Percentiles rank a stretch among this genome's conserved stretches.
These are phyloP conservation scores for Leucocoprinus sp. DNA, from an alignment of 768 basidiomycete genomes.

Conservation along the genomic window DNA sequence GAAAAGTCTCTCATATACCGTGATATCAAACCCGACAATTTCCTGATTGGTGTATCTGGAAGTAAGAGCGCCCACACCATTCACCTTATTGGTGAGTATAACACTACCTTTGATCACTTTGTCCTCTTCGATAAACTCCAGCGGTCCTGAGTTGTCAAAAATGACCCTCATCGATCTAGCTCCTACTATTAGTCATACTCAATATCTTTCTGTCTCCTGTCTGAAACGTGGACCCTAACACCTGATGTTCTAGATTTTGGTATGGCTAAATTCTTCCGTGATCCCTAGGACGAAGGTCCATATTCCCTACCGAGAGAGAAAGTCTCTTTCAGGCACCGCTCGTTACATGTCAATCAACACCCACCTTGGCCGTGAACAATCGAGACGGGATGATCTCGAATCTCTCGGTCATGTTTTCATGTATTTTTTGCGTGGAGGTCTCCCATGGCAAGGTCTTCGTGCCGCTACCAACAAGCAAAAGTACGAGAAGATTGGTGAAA, in stretches of 20 bases:
- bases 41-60: conserved; percentile 88
- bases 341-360: conserved; percentile 99
- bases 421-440: conserved; percentile 94
- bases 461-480: conserved; percentile 99
- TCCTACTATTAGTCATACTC: conserved; percentile 7
- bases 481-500: conserved; percentile 99
- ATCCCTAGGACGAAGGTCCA: conserved; percentile 96
- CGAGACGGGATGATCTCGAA: conserved; percentile 92
- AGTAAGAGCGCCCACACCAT: conserved; percentile 86
- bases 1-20: conserved; percentile 98
- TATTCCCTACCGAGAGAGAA: conserved; percentile 98
- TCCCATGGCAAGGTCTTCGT: conserved; percentile 97
- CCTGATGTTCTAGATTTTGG: conserved; percentile 67
- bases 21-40: conserved; percentile 99
- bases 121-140: conserved; percentile 6
- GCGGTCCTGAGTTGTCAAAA: conserved; percentile 3
- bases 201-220: conserved; percentile 1
- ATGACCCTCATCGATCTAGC: conserved; percentile 6
- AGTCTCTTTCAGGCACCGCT: conserved; percentile 92
- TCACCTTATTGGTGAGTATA: conserved; percentile 72
- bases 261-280: conserved; percentile 99
- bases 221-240: conserved; percentile 10
- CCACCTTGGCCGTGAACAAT: conserved; percentile 91
- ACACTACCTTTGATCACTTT: background rate
- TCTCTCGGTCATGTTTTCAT: conserved; percentile 98